These are phyloP conservation scores for Pythium diclinum DNA, from an alignment of 352 stramenopile species.

Conservation along the genomic window DNA sequence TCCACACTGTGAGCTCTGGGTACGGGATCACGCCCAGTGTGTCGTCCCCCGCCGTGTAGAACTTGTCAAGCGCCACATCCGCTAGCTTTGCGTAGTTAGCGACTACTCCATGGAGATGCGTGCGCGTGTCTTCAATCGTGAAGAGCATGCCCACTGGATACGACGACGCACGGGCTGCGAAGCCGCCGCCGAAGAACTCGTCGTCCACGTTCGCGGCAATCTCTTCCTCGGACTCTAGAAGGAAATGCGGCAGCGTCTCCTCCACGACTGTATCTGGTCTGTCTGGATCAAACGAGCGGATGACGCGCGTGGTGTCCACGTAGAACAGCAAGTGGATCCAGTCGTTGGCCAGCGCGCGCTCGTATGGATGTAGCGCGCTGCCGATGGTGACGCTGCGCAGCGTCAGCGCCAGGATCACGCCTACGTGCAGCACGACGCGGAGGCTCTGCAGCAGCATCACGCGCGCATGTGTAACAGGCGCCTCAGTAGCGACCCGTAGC, in stretches of 20 bases:
- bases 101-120: constrained; percentile 62
- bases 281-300: constrained; percentile 12
- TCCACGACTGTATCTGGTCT: constrained; percentile 17
- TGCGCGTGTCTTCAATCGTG: constrained; percentile 63
- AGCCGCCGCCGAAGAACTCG: constrained; percentile 55
- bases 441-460: constrained; percentile 24
- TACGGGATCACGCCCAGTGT: constrained; percentile 27
- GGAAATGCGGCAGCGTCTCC: constrained; percentile 57
- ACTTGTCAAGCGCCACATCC: constrained; percentile 53
- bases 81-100: constrained; percentile 59
- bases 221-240: constrained; percentile 63
- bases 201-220: constrained; percentile 63
- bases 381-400: constrained; percentile 46
- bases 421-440: constrained; percentile 41
- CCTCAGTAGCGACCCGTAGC: not conserved
- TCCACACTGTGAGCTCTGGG: constrained; percentile 50
- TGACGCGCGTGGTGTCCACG: constrained; percentile 38
- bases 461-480: not conserved
- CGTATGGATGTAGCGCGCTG: constrained; percentile 48
- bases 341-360: constrained; percentile 59
- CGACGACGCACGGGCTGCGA: constrained; percentile 48
- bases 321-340: constrained; percentile 75
- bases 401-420: constrained; percentile 41
- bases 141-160: constrained; percentile 65
- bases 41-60: constrained; percentile 31